Evolutionary conservation across 768 basidiomycete species (phyloP), one percentile per base, ranked within the genome.

Genomic region (Auricularia heimuer): DNA sequence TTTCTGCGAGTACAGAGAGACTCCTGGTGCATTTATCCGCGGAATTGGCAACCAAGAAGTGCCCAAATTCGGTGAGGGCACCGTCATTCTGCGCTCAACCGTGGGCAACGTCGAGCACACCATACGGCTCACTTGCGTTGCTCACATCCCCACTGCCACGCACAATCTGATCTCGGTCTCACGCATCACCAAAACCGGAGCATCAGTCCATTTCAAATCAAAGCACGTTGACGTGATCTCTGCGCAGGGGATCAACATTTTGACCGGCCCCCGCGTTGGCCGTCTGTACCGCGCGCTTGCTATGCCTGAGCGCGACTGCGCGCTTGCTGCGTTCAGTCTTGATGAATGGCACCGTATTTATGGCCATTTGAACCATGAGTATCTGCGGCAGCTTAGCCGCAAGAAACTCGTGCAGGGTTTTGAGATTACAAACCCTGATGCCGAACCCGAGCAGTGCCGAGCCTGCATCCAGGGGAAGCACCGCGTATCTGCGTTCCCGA

Each of bases 401-500:
- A 34, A 62, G 2, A 33, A 34, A 24, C 35, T 63, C 45, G 62
- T 70, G 18, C 51, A 63, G 11, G 74, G 73, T 73, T 71, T 73
- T 68, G 68, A 68, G 33, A 45, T 68, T 18, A 56, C 54, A 12
- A 63, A 69, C 62, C 65, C 71, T 24, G 66, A 70, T 39, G 33
- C 64, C 37, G 33, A 66, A 10, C 72, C 73, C 1, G 66, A 70
- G 1, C 72, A 70, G 65, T 77, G 76, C 71, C 70, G 73, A 51
- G 66, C 68, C 34, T 79, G 79, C 62, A 70, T 78, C 39, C 71
- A 74, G 51, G 77, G 78, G 8, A 79, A 80, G 67, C 77, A 80
- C 24, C 18, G 16, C 18, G 54, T 56, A 8, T 10, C 33, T 11
- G 4, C 63, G 8, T 35, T 64, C 10, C 63, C 63, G 2, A 64